Percentiles rank a stretch among this genome's conserved stretches.
Conservation (phyloP, 129 eudicot genomes). For the Tagetes erecta region DNA sequence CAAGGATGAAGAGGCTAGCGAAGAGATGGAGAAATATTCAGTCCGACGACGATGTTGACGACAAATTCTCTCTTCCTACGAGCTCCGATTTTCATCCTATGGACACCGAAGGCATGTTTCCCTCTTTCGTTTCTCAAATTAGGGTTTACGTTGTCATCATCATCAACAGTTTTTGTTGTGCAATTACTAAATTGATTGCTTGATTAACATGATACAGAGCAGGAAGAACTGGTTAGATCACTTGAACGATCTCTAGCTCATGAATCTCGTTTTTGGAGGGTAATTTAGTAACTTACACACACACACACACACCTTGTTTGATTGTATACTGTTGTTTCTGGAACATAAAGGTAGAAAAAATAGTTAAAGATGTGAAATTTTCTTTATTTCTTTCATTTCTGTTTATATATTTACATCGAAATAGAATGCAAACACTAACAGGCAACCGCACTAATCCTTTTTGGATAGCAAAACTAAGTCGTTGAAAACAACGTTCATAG, state of each 20-base stretch:
- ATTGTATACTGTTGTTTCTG: slow-evolving; percentile 3
- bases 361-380: no score
- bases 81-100: slow-evolving; percentile 79
- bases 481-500: no score
- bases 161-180: neutral
- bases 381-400: no score
- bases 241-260: slow-evolving; percentile 68
- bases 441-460: no score
- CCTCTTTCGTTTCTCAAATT: neutral
- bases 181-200: neutral
- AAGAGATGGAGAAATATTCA: slow-evolving; percentile 51
- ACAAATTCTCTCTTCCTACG: slow-evolving; percentile 66
- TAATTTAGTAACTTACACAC: slow-evolving; percentile 18
- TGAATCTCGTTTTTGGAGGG: slow-evolving; percentile 83
- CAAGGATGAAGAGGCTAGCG: slow-evolving; percentile 59
- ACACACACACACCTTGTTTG: neutral
- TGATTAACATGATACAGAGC: slow-evolving; percentile 50
- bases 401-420: no score
- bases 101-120: slow-evolving; percentile 56
- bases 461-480: no score
- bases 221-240: slow-evolving; percentile 84
- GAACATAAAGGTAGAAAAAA: neutral
- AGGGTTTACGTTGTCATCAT: slow-evolving; percentile 17
- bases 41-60: slow-evolving; percentile 20
- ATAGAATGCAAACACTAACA: no score